Conservation (phyloP, 1,284 basidiomycete species). For the Leccinum huronense region DNA sequence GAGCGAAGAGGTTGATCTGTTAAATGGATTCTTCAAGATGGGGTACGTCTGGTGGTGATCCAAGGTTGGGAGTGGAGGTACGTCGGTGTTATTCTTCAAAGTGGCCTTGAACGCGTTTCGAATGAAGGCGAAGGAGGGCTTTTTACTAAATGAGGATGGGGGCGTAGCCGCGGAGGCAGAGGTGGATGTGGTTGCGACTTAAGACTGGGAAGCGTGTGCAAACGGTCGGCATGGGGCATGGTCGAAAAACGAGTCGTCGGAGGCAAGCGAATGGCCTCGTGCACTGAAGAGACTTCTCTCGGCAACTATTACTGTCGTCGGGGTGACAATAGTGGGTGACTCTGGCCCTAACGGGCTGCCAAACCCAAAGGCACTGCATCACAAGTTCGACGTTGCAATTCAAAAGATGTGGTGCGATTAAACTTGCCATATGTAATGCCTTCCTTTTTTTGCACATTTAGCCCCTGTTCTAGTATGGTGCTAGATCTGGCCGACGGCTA, state of each 20-base stretch:
- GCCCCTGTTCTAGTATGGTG: slow-evolving; percentile 1
- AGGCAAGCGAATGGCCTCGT: slow-evolving; percentile 71
- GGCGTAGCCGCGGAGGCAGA: slow-evolving; percentile 27
- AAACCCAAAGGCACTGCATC: slow-evolving; percentile 44
- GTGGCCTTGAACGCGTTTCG: slow-evolving; percentile 85
- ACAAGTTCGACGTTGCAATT: slow-evolving; percentile 10
- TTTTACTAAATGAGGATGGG: slow-evolving; percentile 66
- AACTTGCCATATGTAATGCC: neutral
- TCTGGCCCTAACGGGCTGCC: slow-evolving; percentile 52
- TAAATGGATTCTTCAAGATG: slow-evolving; percentile 74
- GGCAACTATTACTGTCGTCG: slow-evolving; percentile 47
- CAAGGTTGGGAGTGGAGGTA: slow-evolving; percentile 65
- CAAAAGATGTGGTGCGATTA: neutral
- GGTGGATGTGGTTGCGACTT: slow-evolving; percentile 50
- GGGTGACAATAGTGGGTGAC: slow-evolving; percentile 54
- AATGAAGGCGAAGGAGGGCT: slow-evolving; percentile 82
- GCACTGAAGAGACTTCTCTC: slow-evolving; percentile 60
- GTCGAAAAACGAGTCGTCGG: slow-evolving; percentile 65
- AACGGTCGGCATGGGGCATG: slow-evolving; percentile 54
- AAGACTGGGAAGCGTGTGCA: slow-evolving; percentile 68
- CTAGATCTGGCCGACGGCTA: neutral
- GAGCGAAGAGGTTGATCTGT: slow-evolving; percentile 74
- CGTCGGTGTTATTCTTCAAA: slow-evolving; percentile 50
- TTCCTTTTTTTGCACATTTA: slow-evolving; percentile 19
- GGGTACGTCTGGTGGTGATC: slow-evolving; percentile 63